Evolutionary conservation across 2,329 filamentous ascomycete genomes (phyloP).

Genomic region (Cercospora zeae-maydis): DNA sequence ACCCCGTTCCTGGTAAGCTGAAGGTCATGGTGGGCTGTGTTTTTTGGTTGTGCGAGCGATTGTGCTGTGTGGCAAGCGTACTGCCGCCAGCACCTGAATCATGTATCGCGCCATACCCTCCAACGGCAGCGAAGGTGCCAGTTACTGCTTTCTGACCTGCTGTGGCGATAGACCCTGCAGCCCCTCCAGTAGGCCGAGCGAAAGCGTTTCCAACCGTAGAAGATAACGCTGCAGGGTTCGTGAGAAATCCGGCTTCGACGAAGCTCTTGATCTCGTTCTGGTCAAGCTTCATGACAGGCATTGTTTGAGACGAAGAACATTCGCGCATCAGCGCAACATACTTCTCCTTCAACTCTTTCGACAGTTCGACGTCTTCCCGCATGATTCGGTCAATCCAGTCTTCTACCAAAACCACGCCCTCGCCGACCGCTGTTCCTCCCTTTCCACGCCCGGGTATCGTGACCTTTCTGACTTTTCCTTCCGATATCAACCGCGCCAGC

Average conservation of each 20-base stretch:
- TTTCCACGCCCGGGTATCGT: conserved; percentile 59
- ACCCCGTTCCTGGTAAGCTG: conserved; percentile 64
- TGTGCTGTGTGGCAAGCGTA: conserved; percentile 32
- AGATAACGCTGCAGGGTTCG: conserved; percentile 48
- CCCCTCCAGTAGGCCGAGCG: conserved; percentile 40
- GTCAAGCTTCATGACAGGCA: conserved; percentile 43
- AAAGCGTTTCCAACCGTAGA: conserved; percentile 41
- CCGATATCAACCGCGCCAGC: conserved; percentile 57
- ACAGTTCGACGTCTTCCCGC: conserved; percentile 21
- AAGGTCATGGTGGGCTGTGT: conserved; percentile 45
- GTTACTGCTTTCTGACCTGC: conserved; percentile 62
- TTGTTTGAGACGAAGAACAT: conserved; percentile 48
- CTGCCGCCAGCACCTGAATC: conserved; percentile 57
- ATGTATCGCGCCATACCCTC: conserved; percentile 63
- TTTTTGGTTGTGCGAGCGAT: conserved; percentile 15
- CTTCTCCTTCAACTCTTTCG: conserved; percentile 45
- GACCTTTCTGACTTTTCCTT: conserved; percentile 59
- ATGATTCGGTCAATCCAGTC: conserved; percentile 50
- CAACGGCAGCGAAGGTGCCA: conserved; percentile 65
- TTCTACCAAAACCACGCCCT: conserved; percentile 58
- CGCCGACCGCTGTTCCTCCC: conserved; percentile 57
- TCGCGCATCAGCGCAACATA: conserved; percentile 53
- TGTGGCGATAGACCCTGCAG: conserved; percentile 53
- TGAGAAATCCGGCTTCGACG: conserved; percentile 63
- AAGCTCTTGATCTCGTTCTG: conserved; percentile 54